A percentile compares a stretch with the other conserved stretches of the same genome.
phyloP scores from a whole-genome alignment of 345 rosid species.

The Camelina neglecta region DNA sequence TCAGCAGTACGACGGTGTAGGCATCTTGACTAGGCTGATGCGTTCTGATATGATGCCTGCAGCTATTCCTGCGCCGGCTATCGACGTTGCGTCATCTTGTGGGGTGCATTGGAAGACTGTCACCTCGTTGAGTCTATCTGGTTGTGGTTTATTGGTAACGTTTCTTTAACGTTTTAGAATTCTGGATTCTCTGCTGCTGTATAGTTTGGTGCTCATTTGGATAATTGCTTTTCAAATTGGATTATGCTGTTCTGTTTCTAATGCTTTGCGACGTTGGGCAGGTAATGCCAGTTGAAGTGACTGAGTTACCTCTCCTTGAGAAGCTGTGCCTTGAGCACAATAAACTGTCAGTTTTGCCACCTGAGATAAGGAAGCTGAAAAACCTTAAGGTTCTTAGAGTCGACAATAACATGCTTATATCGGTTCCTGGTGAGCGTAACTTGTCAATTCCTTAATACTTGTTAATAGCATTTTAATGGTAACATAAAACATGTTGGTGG shows the following conservation, averaged over 20 bases:
- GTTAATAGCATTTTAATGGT: background rate
- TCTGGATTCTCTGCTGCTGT: too few relatives aligned
- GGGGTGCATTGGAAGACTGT: conserved; percentile 87
- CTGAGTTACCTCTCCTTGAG: conserved; percentile 81
- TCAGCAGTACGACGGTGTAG: conserved; percentile 84
- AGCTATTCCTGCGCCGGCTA: conserved; percentile 47
- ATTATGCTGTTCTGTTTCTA: background rate
- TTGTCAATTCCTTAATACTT: background rate
- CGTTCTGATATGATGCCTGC: conserved; percentile 60
- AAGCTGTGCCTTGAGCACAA: conserved; percentile 89
- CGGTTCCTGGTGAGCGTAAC: conserved; percentile 83
- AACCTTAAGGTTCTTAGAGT: conserved; percentile 75
- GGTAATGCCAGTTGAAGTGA: conserved; percentile 84
- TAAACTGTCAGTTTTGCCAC: conserved; percentile 77
- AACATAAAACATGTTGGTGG: background rate
- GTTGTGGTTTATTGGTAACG: conserved; percentile 56
- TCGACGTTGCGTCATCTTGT: conserved; percentile 43
- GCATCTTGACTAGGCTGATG: conserved; percentile 72
- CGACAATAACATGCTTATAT: conserved; percentile 76
- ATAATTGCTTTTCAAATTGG: background rate
- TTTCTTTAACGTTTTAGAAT: background rate
- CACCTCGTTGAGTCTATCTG: conserved; percentile 73
- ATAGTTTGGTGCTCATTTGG: too few relatives aligned
- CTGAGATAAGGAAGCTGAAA: conserved; percentile 84
- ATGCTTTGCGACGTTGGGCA: conserved; percentile 36